phyloP scores from a whole-genome alignment of 2,329 filamentous ascomycete genomes.

The Scytalidium sp. region DNA sequence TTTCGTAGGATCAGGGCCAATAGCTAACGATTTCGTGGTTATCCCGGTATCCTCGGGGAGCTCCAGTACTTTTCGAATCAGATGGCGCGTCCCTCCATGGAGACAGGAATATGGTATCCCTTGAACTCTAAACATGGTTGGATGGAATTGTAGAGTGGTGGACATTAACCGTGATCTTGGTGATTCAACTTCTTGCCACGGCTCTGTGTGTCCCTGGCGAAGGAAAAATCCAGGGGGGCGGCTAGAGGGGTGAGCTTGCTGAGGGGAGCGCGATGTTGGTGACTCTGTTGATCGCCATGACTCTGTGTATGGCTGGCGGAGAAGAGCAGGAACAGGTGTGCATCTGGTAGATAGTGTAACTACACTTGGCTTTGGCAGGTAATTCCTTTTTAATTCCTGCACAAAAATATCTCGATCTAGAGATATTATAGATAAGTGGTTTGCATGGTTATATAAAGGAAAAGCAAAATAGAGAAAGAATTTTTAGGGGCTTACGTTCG shows the following conservation, averaged over 20 bases:
- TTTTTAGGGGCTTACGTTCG: not conserved
- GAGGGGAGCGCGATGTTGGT: no score
- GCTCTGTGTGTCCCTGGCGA: no score
- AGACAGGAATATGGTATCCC: not conserved
- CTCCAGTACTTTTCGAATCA: not conserved
- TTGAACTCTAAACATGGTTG: not conserved
- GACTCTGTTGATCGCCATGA: no score
- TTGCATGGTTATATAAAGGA: not conserved
- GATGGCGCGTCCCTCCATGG: not conserved
- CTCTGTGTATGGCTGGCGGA: no score
- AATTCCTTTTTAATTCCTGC: no score
- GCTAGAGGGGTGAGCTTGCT: no score
- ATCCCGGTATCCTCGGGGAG: not conserved
- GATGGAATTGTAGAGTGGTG: not conserved
- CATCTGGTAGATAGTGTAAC: no score
- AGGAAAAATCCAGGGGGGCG: no score
- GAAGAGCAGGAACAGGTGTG: no score
- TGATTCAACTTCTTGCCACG: no score
- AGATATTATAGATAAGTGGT: not conserved
- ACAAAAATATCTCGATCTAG: not conserved
- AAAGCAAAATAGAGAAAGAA: not conserved
- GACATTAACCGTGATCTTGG: not conserved
- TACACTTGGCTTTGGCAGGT: no score
- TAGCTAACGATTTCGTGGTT: not conserved
- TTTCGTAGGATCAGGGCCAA: not conserved